Percentiles rank a stretch among this genome's conserved stretches.
phyloP scores from a whole-genome alignment of 345 rosid species.

The Citrus australasica region DNA sequence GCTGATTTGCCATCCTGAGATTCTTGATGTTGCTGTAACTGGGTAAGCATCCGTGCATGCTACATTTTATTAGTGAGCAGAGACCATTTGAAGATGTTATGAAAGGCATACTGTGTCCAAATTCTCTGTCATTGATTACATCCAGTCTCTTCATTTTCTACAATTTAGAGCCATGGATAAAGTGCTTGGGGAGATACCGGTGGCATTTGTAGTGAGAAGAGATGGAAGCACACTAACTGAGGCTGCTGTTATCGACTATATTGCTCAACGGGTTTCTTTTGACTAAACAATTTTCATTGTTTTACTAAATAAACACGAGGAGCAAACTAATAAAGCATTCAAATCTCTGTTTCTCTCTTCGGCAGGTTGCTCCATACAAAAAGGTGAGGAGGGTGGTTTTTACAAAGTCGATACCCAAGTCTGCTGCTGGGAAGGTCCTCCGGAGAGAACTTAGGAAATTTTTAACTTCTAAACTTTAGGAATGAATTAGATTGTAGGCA shows the following conservation, averaged over 20 bases:
- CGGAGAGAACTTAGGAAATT: conserved; percentile 55
- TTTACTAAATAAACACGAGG: not conserved
- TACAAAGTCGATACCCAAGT: conserved; percentile 56
- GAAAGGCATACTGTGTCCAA: not conserved
- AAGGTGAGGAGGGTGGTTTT: conserved; percentile 77
- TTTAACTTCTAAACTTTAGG: conserved; percentile 45
- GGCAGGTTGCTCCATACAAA: conserved; percentile 83
- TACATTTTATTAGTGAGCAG: not conserved
- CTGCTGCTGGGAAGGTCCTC: conserved; percentile 80
- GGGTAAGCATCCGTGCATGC: conserved; percentile 35
- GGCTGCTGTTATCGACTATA: conserved; percentile 46
- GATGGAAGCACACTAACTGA: conserved; percentile 43
- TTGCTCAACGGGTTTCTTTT: conserved; percentile 53
- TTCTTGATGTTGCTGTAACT: conserved; percentile 73
- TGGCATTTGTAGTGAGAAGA: conserved; percentile 71
- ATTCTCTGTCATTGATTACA: no score
- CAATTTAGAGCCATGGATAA: conserved; percentile 42
- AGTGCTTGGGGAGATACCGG: conserved; percentile 74
- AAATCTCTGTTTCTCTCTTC: not conserved
- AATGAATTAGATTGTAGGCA: not conserved
- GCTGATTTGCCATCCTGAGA: conserved; percentile 63
- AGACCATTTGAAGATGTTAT: conserved; percentile 2
- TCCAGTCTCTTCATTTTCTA: not conserved
- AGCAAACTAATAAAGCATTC: not conserved
- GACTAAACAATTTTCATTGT: not conserved